A percentile compares a stretch with the other conserved stretches of the same genome.
phyloP scores from a whole-genome alignment of 441 rosid genomes.

The Adansonia gregorii region DNA sequence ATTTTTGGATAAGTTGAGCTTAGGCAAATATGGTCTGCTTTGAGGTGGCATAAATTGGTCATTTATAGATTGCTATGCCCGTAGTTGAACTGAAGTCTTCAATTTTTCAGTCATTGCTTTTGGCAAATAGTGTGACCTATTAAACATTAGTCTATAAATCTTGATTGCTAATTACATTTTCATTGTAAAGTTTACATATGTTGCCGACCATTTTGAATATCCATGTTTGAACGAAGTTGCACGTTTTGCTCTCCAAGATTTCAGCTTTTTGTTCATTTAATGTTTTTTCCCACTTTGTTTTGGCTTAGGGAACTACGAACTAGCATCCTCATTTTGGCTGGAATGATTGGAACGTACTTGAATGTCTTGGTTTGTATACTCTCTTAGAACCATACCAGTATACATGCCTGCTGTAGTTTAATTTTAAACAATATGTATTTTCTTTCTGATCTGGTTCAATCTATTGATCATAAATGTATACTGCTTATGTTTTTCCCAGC shows the following conservation, averaged over 20 bases:
- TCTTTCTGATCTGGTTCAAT: conserved; percentile 10
- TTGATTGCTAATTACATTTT: conserved; percentile 9
- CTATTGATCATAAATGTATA: not conserved
- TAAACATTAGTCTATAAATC: conserved; percentile 8
- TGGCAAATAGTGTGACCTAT: not conserved
- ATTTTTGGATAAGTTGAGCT: conserved; percentile 12
- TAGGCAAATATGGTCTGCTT: not conserved
- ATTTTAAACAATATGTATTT: conserved; percentile 11
- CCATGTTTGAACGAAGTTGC: conserved; percentile 11
- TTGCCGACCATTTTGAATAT: not conserved
- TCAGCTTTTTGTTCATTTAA: conserved; percentile 27
- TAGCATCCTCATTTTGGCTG: conserved; percentile 69
- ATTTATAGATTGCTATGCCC: conserved; percentile 1
- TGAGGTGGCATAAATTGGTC: not conserved
- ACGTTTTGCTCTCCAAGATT: conserved; percentile 19
- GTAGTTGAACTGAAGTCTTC: conserved; percentile 11
- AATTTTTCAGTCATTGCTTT: not conserved
- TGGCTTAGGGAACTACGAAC: conserved; percentile 70
- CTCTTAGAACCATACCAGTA: conserved; percentile 19
- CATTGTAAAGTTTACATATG: not conserved
- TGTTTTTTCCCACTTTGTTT: conserved; percentile 24
- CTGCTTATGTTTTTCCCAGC: conserved; percentile 2
- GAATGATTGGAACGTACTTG: conserved; percentile 89
- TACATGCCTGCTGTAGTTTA: not conserved
- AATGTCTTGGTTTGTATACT: conserved; percentile 78